Percentiles rank a stretch among this genome's conserved stretches.
phyloP scores from a whole-genome alignment of 2,329 filamentous ascomycete genomes.

The Hypocrella siamensis region DNA sequence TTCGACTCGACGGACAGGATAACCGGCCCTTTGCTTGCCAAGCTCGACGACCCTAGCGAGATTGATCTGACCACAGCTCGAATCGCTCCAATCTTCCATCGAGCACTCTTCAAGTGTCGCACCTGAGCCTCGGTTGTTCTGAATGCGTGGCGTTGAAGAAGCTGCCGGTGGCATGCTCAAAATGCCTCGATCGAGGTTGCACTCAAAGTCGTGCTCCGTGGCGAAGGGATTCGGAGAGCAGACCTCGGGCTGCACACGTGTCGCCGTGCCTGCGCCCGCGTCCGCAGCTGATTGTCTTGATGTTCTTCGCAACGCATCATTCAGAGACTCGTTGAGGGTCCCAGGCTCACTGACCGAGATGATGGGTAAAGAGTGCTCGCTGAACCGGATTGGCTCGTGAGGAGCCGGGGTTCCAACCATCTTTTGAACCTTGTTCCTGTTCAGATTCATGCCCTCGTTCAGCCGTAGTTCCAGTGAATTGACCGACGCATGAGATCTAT shows the following conservation, averaged over 20 bases:
- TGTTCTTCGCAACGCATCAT: too few species aligned
- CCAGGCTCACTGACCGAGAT: not conserved
- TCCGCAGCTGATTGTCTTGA: too few species aligned
- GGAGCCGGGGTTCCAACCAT: not conserved
- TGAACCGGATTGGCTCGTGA: not conserved
- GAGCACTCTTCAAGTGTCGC: slow-evolving; percentile 1
- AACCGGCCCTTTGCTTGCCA: slow-evolving; percentile 1
- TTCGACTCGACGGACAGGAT: slow-evolving; percentile 2
- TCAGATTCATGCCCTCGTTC: slow-evolving; percentile 19
- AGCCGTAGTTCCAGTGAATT: slow-evolving; percentile 15
- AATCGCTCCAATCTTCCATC: slow-evolving; percentile 1
- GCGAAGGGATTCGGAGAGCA: slow-evolving; percentile 14
- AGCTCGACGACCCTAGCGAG: slow-evolving; percentile 5
- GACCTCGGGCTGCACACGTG: not conserved
- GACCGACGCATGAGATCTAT: slow-evolving; percentile 7
- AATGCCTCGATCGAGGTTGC: slow-evolving; percentile 21
- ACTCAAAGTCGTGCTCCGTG: slow-evolving; percentile 21
- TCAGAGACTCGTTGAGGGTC: too few species aligned
- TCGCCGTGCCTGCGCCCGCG: too few species aligned
- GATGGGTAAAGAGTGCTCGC: not conserved
- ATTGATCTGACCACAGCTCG: slow-evolving; percentile 3
- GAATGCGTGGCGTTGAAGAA: slow-evolving; percentile 21
- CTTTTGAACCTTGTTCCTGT: slow-evolving; percentile 17
- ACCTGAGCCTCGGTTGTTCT: slow-evolving; percentile 1
- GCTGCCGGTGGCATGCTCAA: slow-evolving; percentile 18